Evolutionary conservation across 371 early-diverging fungal species (phyloP).

Genomic region (Rhizopus microsporus): DNA sequence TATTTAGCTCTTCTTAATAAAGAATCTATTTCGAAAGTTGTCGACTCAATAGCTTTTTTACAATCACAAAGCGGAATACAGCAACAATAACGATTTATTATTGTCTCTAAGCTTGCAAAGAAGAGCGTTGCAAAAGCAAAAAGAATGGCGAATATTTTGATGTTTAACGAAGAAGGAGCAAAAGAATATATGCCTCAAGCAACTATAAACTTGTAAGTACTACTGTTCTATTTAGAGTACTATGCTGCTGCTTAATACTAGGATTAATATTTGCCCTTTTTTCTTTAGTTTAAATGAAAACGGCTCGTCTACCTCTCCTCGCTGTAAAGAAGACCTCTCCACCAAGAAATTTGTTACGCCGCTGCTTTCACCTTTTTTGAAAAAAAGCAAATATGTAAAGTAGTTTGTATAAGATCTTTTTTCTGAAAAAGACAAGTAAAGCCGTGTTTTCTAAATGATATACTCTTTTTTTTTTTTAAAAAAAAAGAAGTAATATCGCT

Average conservation of each 20-base stretch:
- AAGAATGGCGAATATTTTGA: not conserved
- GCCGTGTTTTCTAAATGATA: conserved; percentile 6
- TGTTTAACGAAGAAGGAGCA: conserved; percentile 3
- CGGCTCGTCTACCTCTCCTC: not conserved
- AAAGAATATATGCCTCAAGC: conserved; percentile 3
- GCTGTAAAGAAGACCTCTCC: not conserved
- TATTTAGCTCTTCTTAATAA: too few relatives aligned
- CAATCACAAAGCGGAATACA: too few relatives aligned
- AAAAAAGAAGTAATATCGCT: too few relatives aligned
- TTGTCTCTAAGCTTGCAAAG: not conserved
- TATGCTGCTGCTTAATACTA: not conserved
- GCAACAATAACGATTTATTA: not conserved
- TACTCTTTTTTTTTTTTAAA: not conserved
- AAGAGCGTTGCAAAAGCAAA: not conserved
- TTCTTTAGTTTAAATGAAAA: conserved; percentile 6
- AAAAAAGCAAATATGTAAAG: conserved; percentile 3
- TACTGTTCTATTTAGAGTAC: conserved; percentile 8
- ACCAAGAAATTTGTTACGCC: conserved; percentile 1
- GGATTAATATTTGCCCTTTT: conserved; percentile 1
- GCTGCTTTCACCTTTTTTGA: conserved; percentile 2
- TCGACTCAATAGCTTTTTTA: too few relatives aligned
- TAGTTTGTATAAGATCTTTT: not conserved
- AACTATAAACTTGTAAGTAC: conserved; percentile 1
- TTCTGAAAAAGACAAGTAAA: conserved; percentile 7
- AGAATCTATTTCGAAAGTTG: too few relatives aligned